Evolutionary conservation across 2,329 filamentous ascomycete species (phyloP).

Genomic region (Triangularia verruculosa): DNA sequence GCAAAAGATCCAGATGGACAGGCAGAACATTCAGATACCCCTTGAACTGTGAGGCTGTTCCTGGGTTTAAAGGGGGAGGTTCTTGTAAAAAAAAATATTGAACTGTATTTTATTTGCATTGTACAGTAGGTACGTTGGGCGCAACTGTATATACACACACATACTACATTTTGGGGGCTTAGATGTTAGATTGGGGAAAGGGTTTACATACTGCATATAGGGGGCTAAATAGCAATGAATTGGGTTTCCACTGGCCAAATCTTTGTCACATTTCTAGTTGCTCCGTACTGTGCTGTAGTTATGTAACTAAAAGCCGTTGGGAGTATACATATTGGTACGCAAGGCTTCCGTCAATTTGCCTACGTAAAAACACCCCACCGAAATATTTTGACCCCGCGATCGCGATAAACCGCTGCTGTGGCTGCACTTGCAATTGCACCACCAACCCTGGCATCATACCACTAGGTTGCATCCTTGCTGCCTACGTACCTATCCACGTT

Average conservation of each 20-base stretch:
- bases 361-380: slow-evolving; percentile 1
- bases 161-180: neutral
- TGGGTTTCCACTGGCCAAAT: neutral
- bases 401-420: slow-evolving; percentile 4
- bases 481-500: neutral
- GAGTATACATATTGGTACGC: no score
- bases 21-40: neutral
- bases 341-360: neutral
- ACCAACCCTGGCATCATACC: neutral
- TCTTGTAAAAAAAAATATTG: neutral
- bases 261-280: neutral
- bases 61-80: neutral
- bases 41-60: neutral
- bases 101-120: neutral
- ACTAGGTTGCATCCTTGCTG: neutral
- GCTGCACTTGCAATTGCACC: neutral
- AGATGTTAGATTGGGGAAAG: neutral
- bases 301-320: no score
- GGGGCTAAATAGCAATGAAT: neutral
- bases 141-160: neutral
- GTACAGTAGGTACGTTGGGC: neutral
- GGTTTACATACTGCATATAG: neutral
- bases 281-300: neutral
- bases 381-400: slow-evolving; percentile 17
- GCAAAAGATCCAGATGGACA: neutral